These are phyloP conservation scores for Boletus vermiculosoides DNA, from an alignment of 768 basidiomycete species.

Conservation along the genomic window DNA sequence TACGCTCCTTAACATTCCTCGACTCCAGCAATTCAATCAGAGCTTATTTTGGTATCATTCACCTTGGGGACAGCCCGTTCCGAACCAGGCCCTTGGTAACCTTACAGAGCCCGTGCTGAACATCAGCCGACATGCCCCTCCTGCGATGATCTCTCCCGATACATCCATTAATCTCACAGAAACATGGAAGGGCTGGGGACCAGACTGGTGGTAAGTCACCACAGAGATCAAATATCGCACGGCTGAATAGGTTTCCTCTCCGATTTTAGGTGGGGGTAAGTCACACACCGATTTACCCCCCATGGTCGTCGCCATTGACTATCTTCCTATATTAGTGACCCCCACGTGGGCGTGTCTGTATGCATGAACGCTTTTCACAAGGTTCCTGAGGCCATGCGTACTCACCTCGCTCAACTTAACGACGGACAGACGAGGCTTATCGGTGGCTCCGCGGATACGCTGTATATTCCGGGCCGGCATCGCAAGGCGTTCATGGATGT, in stretches of 20 bases:
- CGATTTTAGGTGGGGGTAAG: slow-evolving; percentile 43
- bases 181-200: slow-evolving; percentile 41
- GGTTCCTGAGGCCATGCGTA: slow-evolving; percentile 37
- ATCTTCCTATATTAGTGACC: slow-evolving; percentile 31
- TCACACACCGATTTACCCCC: background rate
- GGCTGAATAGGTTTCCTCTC: slow-evolving; percentile 4
- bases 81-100: slow-evolving; percentile 35
- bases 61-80: slow-evolving; percentile 43
- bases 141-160: slow-evolving; percentile 43
- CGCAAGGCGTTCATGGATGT: slow-evolving; percentile 40
- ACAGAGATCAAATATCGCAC: background rate
- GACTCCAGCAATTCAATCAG: slow-evolving; percentile 46
- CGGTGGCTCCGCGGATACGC: slow-evolving; percentile 48
- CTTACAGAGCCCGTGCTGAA: slow-evolving; percentile 14
- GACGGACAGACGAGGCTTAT: slow-evolving; percentile 39
- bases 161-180: slow-evolving; percentile 37
- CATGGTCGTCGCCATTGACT: background rate
- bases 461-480: slow-evolving; percentile 47
- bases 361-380: slow-evolving; percentile 44
- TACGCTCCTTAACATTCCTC: slow-evolving; percentile 48
- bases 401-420: slow-evolving; percentile 36
- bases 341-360: slow-evolving; percentile 42
- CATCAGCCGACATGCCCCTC: slow-evolving; percentile 36
- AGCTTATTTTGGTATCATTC: slow-evolving; percentile 50
- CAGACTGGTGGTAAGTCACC: slow-evolving; percentile 43